phyloP scores from a whole-genome alignment of 2,329 filamentous ascomycete genomes.

The Coleophoma eucalyptorum region DNA sequence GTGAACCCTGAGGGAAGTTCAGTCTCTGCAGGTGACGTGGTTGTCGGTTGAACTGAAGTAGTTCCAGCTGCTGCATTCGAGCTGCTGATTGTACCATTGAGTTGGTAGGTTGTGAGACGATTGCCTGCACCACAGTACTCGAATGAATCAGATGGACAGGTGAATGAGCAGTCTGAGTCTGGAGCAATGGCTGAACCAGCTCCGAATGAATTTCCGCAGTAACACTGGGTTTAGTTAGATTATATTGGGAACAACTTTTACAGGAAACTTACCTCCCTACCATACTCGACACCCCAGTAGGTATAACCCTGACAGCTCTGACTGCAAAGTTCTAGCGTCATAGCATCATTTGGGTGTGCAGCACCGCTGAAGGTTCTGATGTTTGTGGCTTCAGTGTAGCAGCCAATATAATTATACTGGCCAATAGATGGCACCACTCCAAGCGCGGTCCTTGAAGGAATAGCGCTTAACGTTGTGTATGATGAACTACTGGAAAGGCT shows the following conservation, averaged over 20 bases:
- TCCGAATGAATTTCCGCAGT: constrained; percentile 41
- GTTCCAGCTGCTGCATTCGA: constrained; percentile 2
- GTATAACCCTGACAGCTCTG: constrained; percentile 40
- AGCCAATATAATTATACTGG: constrained; percentile 39
- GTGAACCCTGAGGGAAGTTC: constrained; percentile 19
- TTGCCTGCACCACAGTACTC: constrained; percentile 18
- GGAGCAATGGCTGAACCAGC: constrained; percentile 6
- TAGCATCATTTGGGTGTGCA: constrained; percentile 39
- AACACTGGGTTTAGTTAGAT: constrained; percentile 20
- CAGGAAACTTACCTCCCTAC: constrained; percentile 37
- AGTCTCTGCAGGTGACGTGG: constrained; percentile 8
- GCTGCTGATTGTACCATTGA: constrained; percentile 4
- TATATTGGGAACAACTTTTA: constrained; percentile 7
- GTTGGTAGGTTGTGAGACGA: constrained; percentile 15
- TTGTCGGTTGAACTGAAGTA: constrained; percentile 2
- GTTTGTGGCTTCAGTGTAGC: constrained; percentile 39
- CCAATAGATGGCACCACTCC: constrained; percentile 31
- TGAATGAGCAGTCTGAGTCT: constrained; percentile 11
- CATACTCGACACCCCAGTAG: constrained; percentile 49
- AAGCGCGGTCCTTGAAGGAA: not conserved
- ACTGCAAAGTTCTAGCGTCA: constrained; percentile 46
- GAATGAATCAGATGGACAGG: constrained; percentile 12
- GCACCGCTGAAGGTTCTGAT: constrained; percentile 36
- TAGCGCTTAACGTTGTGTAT: not conserved
- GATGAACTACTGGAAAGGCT: not conserved